phyloP scores from a whole-genome alignment of 176 grass and related monocot species.

The Olyra latifolia region DNA sequence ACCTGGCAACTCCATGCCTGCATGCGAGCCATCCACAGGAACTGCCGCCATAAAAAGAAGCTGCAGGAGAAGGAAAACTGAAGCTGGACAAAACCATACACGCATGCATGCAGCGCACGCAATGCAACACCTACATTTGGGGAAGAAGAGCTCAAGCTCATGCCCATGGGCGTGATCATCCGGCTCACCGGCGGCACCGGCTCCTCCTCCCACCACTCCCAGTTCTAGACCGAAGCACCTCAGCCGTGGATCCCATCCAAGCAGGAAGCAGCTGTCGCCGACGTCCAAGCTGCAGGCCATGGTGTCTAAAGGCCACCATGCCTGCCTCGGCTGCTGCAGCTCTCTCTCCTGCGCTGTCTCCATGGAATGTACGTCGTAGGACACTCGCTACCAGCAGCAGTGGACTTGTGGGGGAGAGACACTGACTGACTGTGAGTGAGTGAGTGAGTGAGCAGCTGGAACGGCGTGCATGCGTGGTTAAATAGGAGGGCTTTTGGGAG shows the following conservation, averaged over 20 bases:
- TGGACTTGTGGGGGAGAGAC: slow-evolving; percentile 8
- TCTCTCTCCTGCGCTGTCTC: slow-evolving; percentile 34
- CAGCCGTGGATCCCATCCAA: slow-evolving; percentile 43
- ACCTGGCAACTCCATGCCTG: slow-evolving; percentile 32
- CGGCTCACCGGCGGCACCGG: background rate
- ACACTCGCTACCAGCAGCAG: background rate
- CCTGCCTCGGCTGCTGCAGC: slow-evolving; percentile 27
- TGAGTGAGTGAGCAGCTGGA: background rate
- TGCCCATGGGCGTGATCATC: background rate
- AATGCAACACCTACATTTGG: slow-evolving; percentile 28
- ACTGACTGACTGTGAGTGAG: background rate
- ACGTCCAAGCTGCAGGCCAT: slow-evolving; percentile 39
- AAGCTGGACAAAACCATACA: background rate
- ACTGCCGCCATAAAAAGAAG: background rate
- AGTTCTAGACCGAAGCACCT: slow-evolving; percentile 27
- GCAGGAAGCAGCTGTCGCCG: slow-evolving; percentile 25
- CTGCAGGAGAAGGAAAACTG: background rate
- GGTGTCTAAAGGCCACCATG: slow-evolving; percentile 42
- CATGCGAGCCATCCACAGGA: background rate
- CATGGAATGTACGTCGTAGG: slow-evolving; percentile 11
- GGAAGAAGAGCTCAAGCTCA: slow-evolving; percentile 38
- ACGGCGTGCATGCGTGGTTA: slow-evolving; percentile 43
- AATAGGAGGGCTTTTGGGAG: slow-evolving; percentile 63
- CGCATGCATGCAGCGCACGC: background rate
- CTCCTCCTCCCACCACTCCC: slow-evolving; percentile 5